Percentiles rank a stretch among this genome's conserved stretches.
phyloP scores from a whole-genome alignment of 1,284 basidiomycete species.

The Cutaneotrichosporon sp. region DNA sequence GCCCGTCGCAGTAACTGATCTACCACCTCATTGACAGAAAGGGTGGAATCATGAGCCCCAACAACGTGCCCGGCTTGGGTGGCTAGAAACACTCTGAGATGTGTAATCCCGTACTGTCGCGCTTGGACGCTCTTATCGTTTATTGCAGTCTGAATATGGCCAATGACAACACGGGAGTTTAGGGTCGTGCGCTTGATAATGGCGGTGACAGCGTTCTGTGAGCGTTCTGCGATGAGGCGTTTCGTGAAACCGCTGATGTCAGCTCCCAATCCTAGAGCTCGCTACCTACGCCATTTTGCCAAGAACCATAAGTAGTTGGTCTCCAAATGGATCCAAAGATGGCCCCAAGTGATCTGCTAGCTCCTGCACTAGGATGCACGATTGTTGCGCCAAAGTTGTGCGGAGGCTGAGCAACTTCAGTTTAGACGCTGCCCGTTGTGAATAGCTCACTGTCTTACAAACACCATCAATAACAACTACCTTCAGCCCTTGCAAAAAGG shows the following conservation, averaged over 20 bases:
- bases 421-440: neutral
- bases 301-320: conserved; percentile 66
- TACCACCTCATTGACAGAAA: conserved; percentile 62
- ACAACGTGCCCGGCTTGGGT: conserved; percentile 62
- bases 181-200: conserved; percentile 68
- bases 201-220: conserved; percentile 65
- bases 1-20: conserved; percentile 68
- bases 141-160: conserved; percentile 66
- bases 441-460: conserved; percentile 67
- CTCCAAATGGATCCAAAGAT: conserved; percentile 69
- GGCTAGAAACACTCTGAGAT: conserved; percentile 69
- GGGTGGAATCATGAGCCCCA: conserved; percentile 56
- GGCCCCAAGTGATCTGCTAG: conserved; percentile 65
- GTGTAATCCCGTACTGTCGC: conserved; percentile 61
- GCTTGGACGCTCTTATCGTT: conserved; percentile 80
- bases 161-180: conserved; percentile 64
- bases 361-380: conserved; percentile 73
- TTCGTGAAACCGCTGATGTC: conserved; percentile 66
- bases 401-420: conserved; percentile 77
- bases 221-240: conserved; percentile 81
- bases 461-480: conserved; percentile 73
- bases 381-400: conserved; percentile 80
- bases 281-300: conserved; percentile 65
- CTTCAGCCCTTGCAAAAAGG: conserved; percentile 70
- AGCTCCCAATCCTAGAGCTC: neutral